Evolutionary conservation across 805 yeast genomes (phyloP).

Genomic region (Candida adriatica): DNA sequence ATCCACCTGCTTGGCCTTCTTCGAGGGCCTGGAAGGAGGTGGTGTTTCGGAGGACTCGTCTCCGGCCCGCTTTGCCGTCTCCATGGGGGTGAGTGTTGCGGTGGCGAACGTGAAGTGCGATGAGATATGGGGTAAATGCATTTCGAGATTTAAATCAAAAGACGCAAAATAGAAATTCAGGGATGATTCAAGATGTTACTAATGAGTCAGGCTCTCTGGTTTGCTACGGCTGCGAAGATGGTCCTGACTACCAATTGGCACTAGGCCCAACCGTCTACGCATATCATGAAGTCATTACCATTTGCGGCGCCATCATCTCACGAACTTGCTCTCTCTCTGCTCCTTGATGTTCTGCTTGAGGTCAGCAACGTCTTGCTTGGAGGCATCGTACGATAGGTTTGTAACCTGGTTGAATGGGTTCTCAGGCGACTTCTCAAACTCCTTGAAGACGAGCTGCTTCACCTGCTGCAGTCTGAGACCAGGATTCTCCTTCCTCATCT

Average conservation of each 20-base stretch:
- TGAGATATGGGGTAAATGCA: too few relatives aligned
- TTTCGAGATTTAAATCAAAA: too few relatives aligned
- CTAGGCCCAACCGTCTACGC: too few relatives aligned
- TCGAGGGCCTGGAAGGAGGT: neutral
- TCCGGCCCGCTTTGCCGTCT: neutral
- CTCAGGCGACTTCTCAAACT: constrained; percentile 72
- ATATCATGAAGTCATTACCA: constrained; percentile 2
- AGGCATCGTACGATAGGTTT: constrained; percentile 56
- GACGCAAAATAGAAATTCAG: too few relatives aligned
- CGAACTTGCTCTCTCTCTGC: constrained; percentile 36
- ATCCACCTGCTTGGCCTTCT: constrained; percentile 3
- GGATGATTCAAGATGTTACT: too few relatives aligned
- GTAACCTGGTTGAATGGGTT: constrained; percentile 78
- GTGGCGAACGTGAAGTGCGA: too few relatives aligned
- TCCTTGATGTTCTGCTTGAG: constrained; percentile 43
- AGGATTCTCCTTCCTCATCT: constrained; percentile 65
- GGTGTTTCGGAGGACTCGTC: neutral
- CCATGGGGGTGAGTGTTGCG: too few relatives aligned
- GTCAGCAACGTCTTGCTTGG: constrained; percentile 39
- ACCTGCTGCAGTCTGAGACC: constrained; percentile 76
- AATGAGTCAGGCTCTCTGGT: too few relatives aligned
- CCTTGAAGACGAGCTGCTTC: constrained; percentile 68
- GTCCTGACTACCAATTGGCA: too few relatives aligned
- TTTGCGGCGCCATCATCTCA: constrained; percentile 2
- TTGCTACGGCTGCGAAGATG: too few relatives aligned